A percentile compares a stretch with the other conserved stretches of the same genome.
Evolutionary conservation across 1,139 yeast species (phyloP).

Genomic region (Yamadazyma atlantica): DNA sequence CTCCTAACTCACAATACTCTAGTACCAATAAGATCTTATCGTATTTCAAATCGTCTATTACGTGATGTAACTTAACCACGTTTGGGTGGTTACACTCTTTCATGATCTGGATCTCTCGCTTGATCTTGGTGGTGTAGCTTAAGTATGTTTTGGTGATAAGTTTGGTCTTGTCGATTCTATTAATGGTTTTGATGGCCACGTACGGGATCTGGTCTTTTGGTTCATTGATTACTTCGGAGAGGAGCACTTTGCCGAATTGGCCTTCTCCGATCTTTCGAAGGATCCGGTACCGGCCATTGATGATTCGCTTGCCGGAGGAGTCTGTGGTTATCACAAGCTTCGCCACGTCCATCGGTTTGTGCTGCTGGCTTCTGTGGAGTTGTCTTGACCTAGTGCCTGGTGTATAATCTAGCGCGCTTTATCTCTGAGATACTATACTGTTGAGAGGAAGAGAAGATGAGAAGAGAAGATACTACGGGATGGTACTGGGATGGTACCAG

Average conservation of each 20-base stretch:
- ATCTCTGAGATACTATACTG: too few relatives aligned
- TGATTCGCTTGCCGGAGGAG: slow-evolving; percentile 29
- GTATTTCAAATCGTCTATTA: slow-evolving; percentile 49
- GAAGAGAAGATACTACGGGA: too few relatives aligned
- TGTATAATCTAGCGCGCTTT: too few relatives aligned
- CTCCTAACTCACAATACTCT: slow-evolving; percentile 53
- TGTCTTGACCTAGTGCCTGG: too few relatives aligned
- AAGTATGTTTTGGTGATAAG: slow-evolving; percentile 43
- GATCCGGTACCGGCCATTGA: slow-evolving; percentile 35
- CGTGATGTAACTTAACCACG: slow-evolving; percentile 46
- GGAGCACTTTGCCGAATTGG: slow-evolving; percentile 43
- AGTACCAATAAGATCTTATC: slow-evolving; percentile 50
- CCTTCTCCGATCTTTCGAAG: slow-evolving; percentile 45
- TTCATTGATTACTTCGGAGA: slow-evolving; percentile 26
- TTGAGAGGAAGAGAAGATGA: too few relatives aligned
- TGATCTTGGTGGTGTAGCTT: slow-evolving; percentile 42
- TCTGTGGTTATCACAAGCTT: slow-evolving; percentile 33
- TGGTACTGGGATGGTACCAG: too few relatives aligned
- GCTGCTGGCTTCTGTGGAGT: too few relatives aligned
- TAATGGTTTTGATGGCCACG: slow-evolving; percentile 49
- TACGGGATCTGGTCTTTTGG: slow-evolving; percentile 5
- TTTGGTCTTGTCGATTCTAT: slow-evolving; percentile 40
- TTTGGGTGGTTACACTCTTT: slow-evolving; percentile 52
- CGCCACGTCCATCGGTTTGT: slow-evolving; percentile 27
- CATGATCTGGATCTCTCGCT: slow-evolving; percentile 53